A percentile compares a stretch with the other conserved stretches of the same genome.
Conservation (phyloP, 345 rosid species). For the Corchorus olitorius region DNA sequence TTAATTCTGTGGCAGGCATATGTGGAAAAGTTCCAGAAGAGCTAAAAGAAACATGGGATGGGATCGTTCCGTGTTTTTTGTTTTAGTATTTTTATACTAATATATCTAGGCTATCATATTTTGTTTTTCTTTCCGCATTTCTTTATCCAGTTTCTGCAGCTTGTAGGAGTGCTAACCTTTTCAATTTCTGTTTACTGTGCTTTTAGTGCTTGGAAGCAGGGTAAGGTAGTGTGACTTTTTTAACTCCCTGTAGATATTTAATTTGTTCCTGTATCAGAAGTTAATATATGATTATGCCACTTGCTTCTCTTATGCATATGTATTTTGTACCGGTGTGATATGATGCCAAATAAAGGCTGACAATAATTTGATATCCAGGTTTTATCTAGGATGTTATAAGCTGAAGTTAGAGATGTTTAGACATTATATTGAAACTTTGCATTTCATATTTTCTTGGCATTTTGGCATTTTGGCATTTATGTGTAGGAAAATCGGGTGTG, state of each 20-base stretch:
- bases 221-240: conserved; percentile 16
- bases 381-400: no score
- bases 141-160: conserved; percentile 20
- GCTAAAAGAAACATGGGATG: conserved; percentile 36
- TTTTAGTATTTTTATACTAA: conserved; percentile 6
- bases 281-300: not conserved
- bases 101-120: conserved; percentile 16
- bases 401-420: no score
- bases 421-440: no score
- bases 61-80: not conserved
- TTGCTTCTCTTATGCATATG: no score
- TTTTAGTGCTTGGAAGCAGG: conserved; percentile 21
- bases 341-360: no score
- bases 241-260: conserved; percentile 34
- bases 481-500: no score
- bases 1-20: conserved; percentile 50
- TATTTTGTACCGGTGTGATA: no score
- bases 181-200: conserved; percentile 13
- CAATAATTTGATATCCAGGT: no score
- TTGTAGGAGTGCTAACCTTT: conserved; percentile 10
- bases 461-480: no score
- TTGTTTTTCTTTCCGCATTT: not conserved
- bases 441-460: no score
- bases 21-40: conserved; percentile 56
- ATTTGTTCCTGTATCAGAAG: conserved; percentile 7